Percentiles rank a stretch among this genome's conserved stretches.
Evolutionary conservation across 108 stramenopile genomes (phyloP).

Genomic region (Pinguiococcus pyrenoidosus): DNA sequence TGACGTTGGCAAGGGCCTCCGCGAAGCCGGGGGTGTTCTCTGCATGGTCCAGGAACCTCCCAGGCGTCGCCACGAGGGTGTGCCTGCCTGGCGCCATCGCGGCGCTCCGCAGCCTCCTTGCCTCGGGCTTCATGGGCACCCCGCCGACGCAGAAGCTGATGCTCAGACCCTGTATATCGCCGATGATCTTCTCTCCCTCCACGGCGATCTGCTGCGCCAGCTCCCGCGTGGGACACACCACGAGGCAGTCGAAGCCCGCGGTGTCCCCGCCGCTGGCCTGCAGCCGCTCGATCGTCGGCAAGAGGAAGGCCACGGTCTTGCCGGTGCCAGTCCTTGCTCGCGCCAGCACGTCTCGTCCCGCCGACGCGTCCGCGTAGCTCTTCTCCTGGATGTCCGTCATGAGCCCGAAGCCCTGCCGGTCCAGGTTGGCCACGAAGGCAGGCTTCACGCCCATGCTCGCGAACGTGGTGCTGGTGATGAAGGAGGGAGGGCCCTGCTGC

Average conservation of each 20-base stretch:
- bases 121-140: constrained; percentile 67
- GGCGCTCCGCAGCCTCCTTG: constrained; percentile 29
- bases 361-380: constrained; percentile 44
- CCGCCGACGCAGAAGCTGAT: constrained; percentile 55
- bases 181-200: constrained; percentile 48
- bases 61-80: constrained; percentile 79
- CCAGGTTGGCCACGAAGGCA: constrained; percentile 51
- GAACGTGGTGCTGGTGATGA: too few species aligned
- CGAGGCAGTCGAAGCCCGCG: constrained; percentile 42
- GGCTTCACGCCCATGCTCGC: too few species aligned
- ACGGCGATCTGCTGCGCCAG: constrained; percentile 71
- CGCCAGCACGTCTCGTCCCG: constrained; percentile 65
- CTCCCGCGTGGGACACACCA: constrained; percentile 81
- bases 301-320: constrained; percentile 62
- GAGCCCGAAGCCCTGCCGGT: constrained; percentile 48
- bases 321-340: constrained; percentile 86
- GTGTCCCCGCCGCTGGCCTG: constrained; percentile 1
- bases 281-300: constrained; percentile 51
- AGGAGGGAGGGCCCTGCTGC: too few species aligned
- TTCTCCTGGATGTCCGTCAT: constrained; percentile 83
- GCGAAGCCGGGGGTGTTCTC: constrained; percentile 51
- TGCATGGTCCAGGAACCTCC: constrained; percentile 65
- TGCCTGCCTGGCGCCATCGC: constrained; percentile 10
- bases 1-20: constrained; percentile 16
- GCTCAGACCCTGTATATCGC: constrained; percentile 23